phyloP scores from a whole-genome alignment of 2,329 filamentous ascomycete genomes.

The Fonsecaea erecta region DNA sequence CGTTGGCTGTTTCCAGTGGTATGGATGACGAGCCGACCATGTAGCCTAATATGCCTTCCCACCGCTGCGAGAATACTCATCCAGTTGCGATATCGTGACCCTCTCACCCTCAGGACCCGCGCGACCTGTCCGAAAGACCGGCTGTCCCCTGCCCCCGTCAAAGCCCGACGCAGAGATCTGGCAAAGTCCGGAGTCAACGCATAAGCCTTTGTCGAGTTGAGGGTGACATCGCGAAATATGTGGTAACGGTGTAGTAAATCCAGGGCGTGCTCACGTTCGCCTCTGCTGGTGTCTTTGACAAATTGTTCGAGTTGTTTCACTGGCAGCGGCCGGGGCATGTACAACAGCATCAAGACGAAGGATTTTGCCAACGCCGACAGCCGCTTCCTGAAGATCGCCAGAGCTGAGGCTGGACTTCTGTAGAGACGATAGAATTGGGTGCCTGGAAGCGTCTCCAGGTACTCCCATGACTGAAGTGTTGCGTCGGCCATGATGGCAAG shows the following conservation, averaged over 20 bases:
- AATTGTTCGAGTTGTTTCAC: slow-evolving; percentile 82
- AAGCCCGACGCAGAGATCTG: slow-evolving; percentile 78
- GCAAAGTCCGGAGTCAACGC: slow-evolving; percentile 81
- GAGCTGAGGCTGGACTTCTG: slow-evolving; percentile 90
- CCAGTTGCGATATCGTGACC: slow-evolving; percentile 74
- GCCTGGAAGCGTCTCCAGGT: slow-evolving; percentile 87
- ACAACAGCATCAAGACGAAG: slow-evolving; percentile 93
- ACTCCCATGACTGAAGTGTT: slow-evolving; percentile 73
- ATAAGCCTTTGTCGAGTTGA: slow-evolving; percentile 69
- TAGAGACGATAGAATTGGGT: slow-evolving; percentile 91
- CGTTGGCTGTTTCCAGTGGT: slow-evolving; percentile 23
- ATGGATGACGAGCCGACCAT: slow-evolving; percentile 67
- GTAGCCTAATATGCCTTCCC: slow-evolving; percentile 95
- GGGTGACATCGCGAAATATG: slow-evolving; percentile 72
- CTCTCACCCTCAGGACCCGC: slow-evolving; percentile 62
- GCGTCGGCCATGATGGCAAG: slow-evolving; percentile 28
- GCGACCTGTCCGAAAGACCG: slow-evolving; percentile 91
- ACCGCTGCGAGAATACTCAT: slow-evolving; percentile 86
- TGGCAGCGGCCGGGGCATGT: slow-evolving; percentile 79
- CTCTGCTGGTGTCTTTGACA: slow-evolving; percentile 71
- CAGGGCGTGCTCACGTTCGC: slow-evolving; percentile 82
- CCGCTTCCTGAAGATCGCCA: slow-evolving; percentile 97
- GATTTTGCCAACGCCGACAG: slow-evolving; percentile 91
- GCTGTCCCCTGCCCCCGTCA: slow-evolving; percentile 84
- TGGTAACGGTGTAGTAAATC: slow-evolving; percentile 83